These are phyloP conservation scores for Fusarium solani-melongenae DNA, from an alignment of 2,329 filamentous ascomycete species.

Conservation along the genomic window DNA sequence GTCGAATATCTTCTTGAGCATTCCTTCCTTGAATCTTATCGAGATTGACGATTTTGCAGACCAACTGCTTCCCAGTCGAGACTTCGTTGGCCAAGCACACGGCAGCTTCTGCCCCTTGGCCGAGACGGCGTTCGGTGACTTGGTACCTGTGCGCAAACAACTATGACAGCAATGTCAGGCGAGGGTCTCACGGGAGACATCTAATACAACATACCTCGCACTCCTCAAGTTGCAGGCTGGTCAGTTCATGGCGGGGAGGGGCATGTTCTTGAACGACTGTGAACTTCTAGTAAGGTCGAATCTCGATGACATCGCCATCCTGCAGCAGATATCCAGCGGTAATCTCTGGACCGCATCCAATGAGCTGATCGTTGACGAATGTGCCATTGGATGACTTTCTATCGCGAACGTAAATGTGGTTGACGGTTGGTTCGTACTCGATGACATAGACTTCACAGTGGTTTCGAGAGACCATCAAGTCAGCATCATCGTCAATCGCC, in stretches of 20 bases:
- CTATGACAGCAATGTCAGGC: constrained; percentile 31
- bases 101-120: constrained; percentile 51
- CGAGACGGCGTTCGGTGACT: constrained; percentile 50
- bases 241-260: constrained; percentile 41
- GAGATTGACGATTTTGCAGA: constrained; percentile 74
- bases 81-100: constrained; percentile 58
- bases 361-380: constrained; percentile 58
- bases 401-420: constrained; percentile 66
- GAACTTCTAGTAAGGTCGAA: constrained; percentile 53
- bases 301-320: constrained; percentile 61
- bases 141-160: constrained; percentile 49
- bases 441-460: constrained; percentile 68
- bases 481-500: constrained; percentile 50
- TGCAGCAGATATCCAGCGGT: constrained; percentile 60
- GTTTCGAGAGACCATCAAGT: constrained; percentile 59
- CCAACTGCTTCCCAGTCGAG: constrained; percentile 67
- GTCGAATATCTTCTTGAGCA: constrained; percentile 46
- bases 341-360: constrained; percentile 53
- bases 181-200: rapidly evolving
- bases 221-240: constrained; percentile 47
- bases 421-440: constrained; percentile 57
- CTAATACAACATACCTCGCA: constrained; percentile 42
- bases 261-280: constrained; percentile 45
- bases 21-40: constrained; percentile 44
- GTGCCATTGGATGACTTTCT: constrained; percentile 66